These are phyloP conservation scores for Sugiyamaella smithiae DNA, from an alignment of 805 yeast genomes.

Conservation along the genomic window DNA sequence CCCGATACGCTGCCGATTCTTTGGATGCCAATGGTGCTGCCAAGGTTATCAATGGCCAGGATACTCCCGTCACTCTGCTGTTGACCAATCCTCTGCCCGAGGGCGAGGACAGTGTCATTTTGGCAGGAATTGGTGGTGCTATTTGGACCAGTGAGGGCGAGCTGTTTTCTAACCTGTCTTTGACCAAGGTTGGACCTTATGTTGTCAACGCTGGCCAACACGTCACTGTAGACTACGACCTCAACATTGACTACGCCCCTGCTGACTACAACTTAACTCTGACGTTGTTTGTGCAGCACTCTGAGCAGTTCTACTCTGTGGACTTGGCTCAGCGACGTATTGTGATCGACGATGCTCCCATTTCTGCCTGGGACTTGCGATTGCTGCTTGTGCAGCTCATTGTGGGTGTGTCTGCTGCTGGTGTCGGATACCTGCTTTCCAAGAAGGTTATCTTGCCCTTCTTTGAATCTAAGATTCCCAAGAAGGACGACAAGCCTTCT, in stretches of 20 bases:
- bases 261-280: constrained; percentile 51
- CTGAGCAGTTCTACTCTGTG: constrained; percentile 23
- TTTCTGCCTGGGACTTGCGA: constrained; percentile 72
- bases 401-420: constrained; percentile 48
- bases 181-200: constrained; percentile 61
- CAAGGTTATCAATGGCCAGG: constrained; percentile 27
- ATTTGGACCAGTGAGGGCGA: constrained; percentile 19
- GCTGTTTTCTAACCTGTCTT: constrained; percentile 51
- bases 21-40: not conserved
- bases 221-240: constrained; percentile 52
- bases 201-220: constrained; percentile 49
- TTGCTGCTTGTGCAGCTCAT: constrained; percentile 60
- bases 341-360: constrained; percentile 57
- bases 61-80: constrained; percentile 24
- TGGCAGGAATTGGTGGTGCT: constrained; percentile 27
- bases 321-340: constrained; percentile 33
- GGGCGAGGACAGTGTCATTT: constrained; percentile 24
- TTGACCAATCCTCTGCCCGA: constrained; percentile 24
- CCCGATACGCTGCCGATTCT: constrained; percentile 6
- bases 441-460: constrained; percentile 16
- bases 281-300: constrained; percentile 22
- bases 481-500: constrained; percentile 17
- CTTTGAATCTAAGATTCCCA: constrained; percentile 17
- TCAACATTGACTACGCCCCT: constrained; percentile 58
- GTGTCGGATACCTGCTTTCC: constrained; percentile 42